Evolutionary conservation across 78 protist genomes (phyloP), one percentile per base, ranked within the genome.

Genomic region (Paratrimastix pyriformis): DNA sequence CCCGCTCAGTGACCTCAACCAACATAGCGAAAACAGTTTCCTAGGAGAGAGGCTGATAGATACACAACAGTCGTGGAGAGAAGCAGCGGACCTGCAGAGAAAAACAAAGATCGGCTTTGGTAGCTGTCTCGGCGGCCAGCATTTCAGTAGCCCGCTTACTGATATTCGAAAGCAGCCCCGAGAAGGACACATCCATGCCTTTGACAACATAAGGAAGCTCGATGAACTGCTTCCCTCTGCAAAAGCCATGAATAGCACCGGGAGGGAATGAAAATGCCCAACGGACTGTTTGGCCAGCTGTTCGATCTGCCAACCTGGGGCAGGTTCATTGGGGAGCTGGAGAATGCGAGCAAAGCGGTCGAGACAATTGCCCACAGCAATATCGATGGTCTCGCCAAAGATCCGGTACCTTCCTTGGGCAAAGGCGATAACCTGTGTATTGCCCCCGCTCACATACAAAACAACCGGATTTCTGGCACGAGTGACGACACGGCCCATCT

Each of bases 301-400:
- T 80, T 95, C 99, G 40, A 97, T 92, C 84, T 97, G 93, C 85
- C 91, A 94, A 1, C 99, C 99, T 3, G 99, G 98, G 4, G 88
- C 37, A 7, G 99, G 99, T 75, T 97, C 99, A 68, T 97, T 97
- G 33, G 98, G 80, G 24, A 94, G 75, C 11, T 42, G 32, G 24
- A 90, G 5, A 55, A 83, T 45, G 24, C 92, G 55, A 0, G 93
- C 92, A 26, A 87, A 83, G 24, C 97, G 46, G 75, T 93, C 97
- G 15, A 93, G 66, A 76, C 93, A 89, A 69, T 95, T 95, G 26
- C 99, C 98, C 8, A 94, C 91, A 0, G 98, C 99, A 18, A 95
- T 94, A 79, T 97, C 99, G 65, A 97, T 93, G 1, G 99, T 95
- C 72, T 97, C 99, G 0, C 99, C 99, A 80, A 95, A 95, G 62